These are phyloP conservation scores for Botrytis paeoniae DNA, from an alignment of 2,329 filamentous ascomycete genomes.

Conservation along the genomic window DNA sequence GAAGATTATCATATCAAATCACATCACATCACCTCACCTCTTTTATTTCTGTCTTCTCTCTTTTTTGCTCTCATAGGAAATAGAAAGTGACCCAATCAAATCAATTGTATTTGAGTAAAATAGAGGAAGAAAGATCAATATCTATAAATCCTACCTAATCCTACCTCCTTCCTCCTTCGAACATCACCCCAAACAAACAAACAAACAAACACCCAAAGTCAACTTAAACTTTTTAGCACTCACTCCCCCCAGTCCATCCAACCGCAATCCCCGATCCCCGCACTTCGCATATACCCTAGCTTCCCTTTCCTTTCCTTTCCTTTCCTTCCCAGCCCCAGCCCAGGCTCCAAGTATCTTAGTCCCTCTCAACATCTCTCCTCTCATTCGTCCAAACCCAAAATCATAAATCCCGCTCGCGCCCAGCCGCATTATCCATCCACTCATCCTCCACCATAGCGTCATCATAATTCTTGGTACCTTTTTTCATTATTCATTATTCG, in stretches of 20 bases:
- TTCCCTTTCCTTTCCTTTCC: neutral
- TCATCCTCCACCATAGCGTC: neutral
- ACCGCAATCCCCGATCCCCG: neutral
- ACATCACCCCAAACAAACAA: neutral
- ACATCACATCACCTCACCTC: neutral
- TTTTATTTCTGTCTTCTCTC: no score
- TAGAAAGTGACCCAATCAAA: neutral
- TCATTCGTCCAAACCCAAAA: neutral
- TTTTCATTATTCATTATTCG: neutral
- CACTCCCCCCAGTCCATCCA: neutral
- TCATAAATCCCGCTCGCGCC: neutral
- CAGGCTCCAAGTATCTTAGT: no score
- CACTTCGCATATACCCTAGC: neutral
- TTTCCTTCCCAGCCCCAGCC: neutral
- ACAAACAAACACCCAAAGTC: neutral
- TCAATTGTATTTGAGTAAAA: neutral
- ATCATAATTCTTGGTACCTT: neutral
- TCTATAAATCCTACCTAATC: neutral
- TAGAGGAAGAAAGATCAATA: neutral
- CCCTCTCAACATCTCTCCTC: neutral
- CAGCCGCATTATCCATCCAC: neutral
- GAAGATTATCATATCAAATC: neutral
- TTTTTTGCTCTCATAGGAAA: no score
- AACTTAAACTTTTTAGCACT: neutral
- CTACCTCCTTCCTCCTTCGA: neutral